Evolutionary conservation across 2,329 filamentous ascomycete genomes (phyloP).

Genomic region (Neophaeococcomyces aloes): DNA sequence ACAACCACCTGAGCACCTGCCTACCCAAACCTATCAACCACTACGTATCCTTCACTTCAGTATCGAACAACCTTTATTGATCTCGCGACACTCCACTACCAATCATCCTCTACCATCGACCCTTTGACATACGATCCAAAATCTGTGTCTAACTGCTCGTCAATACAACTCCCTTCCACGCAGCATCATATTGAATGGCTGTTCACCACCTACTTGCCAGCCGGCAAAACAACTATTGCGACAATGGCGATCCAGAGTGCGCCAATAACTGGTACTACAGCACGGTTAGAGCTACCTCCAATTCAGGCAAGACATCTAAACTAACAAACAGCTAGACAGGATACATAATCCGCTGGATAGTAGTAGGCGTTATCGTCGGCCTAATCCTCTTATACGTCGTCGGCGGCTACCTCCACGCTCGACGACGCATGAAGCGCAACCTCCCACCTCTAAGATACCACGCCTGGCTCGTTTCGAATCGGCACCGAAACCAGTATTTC

Average conservation of each 20-base stretch:
- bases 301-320: background rate
- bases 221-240: background rate
- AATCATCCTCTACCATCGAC: no score
- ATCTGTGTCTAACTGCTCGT: no score
- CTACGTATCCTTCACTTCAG: no score
- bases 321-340: slow-evolving; percentile 39
- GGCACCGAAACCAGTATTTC: slow-evolving; percentile 27
- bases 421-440: slow-evolving; percentile 54
- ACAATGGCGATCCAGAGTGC: background rate
- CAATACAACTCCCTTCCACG: no score
- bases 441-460: slow-evolving; percentile 59
- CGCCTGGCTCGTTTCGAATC: slow-evolving; percentile 37
- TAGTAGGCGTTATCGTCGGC: slow-evolving; percentile 53
- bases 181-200: background rate
- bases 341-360: slow-evolving; percentile 58
- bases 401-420: slow-evolving; percentile 60
- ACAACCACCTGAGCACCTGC: no score
- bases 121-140: no score
- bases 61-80: no score
- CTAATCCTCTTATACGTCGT: slow-evolving; percentile 53
- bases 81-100: no score
- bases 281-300: background rate
- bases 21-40: no score
- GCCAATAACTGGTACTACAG: slow-evolving; percentile 4
- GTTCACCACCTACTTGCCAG: background rate